Evolutionary conservation across 2,329 filamentous ascomycete species (phyloP).

Genomic region (Talaromyces sp.): DNA sequence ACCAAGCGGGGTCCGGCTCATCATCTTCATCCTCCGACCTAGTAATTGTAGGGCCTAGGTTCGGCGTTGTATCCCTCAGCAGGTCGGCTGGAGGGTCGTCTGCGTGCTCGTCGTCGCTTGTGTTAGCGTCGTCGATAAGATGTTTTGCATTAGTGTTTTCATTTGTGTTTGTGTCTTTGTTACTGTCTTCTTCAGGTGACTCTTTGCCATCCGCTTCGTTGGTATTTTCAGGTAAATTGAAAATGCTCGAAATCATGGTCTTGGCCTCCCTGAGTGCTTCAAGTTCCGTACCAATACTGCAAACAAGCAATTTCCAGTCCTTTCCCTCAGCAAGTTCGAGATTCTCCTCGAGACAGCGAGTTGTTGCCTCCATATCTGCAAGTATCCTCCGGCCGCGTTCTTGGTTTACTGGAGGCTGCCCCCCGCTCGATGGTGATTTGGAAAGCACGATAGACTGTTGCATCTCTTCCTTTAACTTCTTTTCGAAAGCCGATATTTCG

Average conservation of each 20-base stretch:
- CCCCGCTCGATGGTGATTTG: constrained; percentile 16
- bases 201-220: neutral
- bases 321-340: constrained; percentile 47
- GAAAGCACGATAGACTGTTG: constrained; percentile 19
- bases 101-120: constrained; percentile 21
- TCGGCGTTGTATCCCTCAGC: constrained; percentile 22
- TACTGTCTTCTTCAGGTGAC: neutral
- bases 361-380: constrained; percentile 42
- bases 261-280: constrained; percentile 46
- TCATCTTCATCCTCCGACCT: constrained; percentile 36
- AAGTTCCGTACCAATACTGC: constrained; percentile 58
- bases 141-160: neutral
- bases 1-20: constrained; percentile 40
- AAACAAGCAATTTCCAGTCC: constrained; percentile 58
- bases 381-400: constrained; percentile 29
- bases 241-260: constrained; percentile 28
- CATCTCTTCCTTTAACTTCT: constrained; percentile 26
- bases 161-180: neutral
- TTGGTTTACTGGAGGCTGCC: constrained; percentile 15
- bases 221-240: constrained; percentile 21
- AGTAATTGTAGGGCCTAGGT: constrained; percentile 14
- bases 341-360: constrained; percentile 44
- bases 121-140: neutral
- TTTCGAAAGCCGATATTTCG: constrained; percentile 49
- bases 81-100: constrained; percentile 33